These are phyloP conservation scores for Sphagnurus paluster DNA, from an alignment of 1,284 basidiomycete genomes.

Conservation along the genomic window DNA sequence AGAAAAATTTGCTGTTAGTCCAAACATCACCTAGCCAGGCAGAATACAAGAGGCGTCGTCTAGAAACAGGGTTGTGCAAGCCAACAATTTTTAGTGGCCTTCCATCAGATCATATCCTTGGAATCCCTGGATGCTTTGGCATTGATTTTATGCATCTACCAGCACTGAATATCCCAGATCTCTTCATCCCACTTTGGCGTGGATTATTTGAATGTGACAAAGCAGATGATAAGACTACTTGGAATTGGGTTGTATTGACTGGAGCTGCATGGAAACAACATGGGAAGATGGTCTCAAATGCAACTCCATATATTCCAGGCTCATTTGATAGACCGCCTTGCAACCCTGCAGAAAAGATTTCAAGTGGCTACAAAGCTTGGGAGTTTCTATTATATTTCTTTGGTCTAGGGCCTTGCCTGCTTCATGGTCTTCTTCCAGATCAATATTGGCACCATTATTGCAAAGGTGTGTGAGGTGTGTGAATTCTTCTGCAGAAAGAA, in stretches of 20 bases:
- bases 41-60: background rate
- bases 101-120: background rate
- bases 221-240: conserved; percentile 23
- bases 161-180: conserved; percentile 28
- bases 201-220: conserved; percentile 20
- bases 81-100: conserved; percentile 5
- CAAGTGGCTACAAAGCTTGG: conserved; percentile 35
- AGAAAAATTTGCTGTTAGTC: too few species aligned
- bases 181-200: conserved; percentile 25
- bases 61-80: conserved; percentile 3
- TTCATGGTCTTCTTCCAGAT: conserved; percentile 29
- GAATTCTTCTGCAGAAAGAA: conserved; percentile 22
- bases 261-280: conserved; percentile 28
- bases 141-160: conserved; percentile 30
- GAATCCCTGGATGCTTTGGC: conserved; percentile 12
- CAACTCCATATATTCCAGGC: conserved; percentile 28
- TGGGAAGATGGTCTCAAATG: conserved; percentile 26
- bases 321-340: conserved; percentile 33
- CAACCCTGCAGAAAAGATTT: conserved; percentile 35
- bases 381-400: conserved; percentile 33
- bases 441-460: conserved; percentile 33
- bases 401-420: conserved; percentile 30
- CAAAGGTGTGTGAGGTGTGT: conserved; percentile 31
- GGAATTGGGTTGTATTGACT: conserved; percentile 34
- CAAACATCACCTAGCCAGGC: too few species aligned